Base-by-base conservation (phyloP, 2,329 filamentous ascomycete genomes). In the Fusarium annulatum region DNA sequence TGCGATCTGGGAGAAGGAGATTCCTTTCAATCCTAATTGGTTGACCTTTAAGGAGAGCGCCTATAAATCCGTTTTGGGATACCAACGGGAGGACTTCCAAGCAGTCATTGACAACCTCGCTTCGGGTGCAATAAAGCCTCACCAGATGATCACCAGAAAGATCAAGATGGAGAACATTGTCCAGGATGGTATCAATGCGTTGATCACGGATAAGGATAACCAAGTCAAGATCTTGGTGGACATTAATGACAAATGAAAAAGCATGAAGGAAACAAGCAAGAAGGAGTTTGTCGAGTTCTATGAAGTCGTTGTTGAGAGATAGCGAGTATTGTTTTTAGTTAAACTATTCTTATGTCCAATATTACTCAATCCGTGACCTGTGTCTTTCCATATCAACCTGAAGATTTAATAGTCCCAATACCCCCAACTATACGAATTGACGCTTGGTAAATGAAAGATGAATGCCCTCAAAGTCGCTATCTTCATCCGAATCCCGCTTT, bases 221-320 rank as follows among this genome's bases (percentile, higher is more conserved):
- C 88, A 91, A 74, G 88, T 91, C 34, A 92, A 92, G 81, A 88
- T 92, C 36, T 72, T 92, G 51, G 87, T 92, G 4, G 85, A 90
- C 23, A 66, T 81, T 5, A 64, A 75, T 26, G 73, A 60, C 10
- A 74, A 72, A 61, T 78, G 33, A 52, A 12, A 5, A 11, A 18
- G 11, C 34, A 19, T 11, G n/a, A 23, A 8, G 12, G 16, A 12
- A 19, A 15, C 15, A 19, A 19, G 18, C 2, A 23, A 16, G 30
- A 38, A 52, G 33, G 33, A 38, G 33, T 38, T 52, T 28, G 18
- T 26, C n/a, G 33, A 51, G n/a, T 42, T 57, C 5, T 5, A 36
- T 34, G 33, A 34, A 7, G 33, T 34, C 14, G 14, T 15, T 26
- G 15, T 23, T 41, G 12, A 33, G 19, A 21, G 26, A 12, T 33